Conservation (phyloP, 129 eudicot genomes). For the Artemisia argyi region DNA sequence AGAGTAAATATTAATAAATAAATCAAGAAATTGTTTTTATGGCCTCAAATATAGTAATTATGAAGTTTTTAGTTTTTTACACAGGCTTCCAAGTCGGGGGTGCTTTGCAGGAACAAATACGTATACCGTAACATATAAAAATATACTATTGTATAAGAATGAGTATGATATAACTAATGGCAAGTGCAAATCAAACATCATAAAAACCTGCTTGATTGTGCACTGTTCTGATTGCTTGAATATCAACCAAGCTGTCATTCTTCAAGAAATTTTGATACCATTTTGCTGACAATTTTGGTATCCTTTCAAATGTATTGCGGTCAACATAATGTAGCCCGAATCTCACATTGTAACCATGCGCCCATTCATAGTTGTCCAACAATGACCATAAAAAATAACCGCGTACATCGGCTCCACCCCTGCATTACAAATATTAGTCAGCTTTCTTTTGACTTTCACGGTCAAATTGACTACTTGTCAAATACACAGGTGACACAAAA, state of each 20-base stretch:
- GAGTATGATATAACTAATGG: neutral
- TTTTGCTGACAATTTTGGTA: conserved; percentile 64
- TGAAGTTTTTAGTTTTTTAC: too few relatives aligned
- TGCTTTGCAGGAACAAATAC: neutral
- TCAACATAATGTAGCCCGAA: conserved; percentile 73
- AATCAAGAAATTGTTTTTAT: too few relatives aligned
- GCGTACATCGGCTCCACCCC: conserved; percentile 85
- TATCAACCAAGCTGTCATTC: conserved; percentile 33
- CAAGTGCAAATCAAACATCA: conserved; percentile 14
- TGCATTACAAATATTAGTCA: conserved; percentile 15
- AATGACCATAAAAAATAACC: conserved; percentile 83
- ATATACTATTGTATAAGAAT: neutral
- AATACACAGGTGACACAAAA: neutral
- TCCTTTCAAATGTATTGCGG: conserved; percentile 47
- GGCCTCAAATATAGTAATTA: too few relatives aligned
- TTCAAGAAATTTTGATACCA: conserved; percentile 71
- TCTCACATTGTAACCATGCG: conserved; percentile 42
- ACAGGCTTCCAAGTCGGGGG: too few relatives aligned
- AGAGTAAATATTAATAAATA: too few relatives aligned
- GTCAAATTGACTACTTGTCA: conserved; percentile 17
- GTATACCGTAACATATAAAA: neutral
- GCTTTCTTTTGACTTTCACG: conserved; percentile 15
- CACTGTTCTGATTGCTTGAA: conserved; percentile 7
- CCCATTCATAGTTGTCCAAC: conserved; percentile 81
- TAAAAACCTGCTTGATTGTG: conserved; percentile 20